Conservation (phyloP, 805 yeast species). For the Candida ulmi region DNA sequence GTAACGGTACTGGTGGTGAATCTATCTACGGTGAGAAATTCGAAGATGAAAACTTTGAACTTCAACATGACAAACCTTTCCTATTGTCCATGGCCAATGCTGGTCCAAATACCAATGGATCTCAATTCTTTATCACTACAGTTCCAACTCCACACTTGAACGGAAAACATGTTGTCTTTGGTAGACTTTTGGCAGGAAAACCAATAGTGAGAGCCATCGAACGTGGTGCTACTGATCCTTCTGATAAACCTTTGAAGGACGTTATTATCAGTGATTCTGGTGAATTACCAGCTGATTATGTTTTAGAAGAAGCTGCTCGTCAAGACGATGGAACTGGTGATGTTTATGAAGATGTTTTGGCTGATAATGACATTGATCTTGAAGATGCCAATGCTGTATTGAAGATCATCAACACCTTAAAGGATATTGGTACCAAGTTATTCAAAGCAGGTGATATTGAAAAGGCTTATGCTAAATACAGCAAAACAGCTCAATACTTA, state of each 20-base stretch:
- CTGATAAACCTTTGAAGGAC: conserved; percentile 67
- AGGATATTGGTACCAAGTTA: conserved; percentile 71
- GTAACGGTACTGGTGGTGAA: conserved; percentile 75
- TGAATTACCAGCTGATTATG: conserved; percentile 56
- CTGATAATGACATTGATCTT: conserved; percentile 66
- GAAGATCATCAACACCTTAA: conserved; percentile 57
- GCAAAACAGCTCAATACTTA: conserved; percentile 65
- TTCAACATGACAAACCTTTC: conserved; percentile 78
- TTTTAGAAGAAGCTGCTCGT: conserved; percentile 36
- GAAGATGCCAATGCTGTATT: conserved; percentile 61
- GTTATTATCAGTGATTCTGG: conserved; percentile 80
- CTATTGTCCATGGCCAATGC: conserved; percentile 95
- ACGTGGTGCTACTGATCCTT: conserved; percentile 53
- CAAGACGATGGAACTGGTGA: conserved; percentile 83
- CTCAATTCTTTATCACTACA: conserved; percentile 92
- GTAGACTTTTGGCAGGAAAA: conserved; percentile 80
- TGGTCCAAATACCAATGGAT: conserved; percentile 93
- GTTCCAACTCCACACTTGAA: conserved; percentile 91
- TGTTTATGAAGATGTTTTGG: conserved; percentile 65
- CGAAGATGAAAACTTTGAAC: conserved; percentile 82
- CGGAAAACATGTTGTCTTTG: conserved; percentile 95
- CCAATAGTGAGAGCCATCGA: conserved; percentile 77
- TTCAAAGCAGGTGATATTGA: conserved; percentile 59
- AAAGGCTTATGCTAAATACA: conserved; percentile 61
- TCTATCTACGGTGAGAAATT: conserved; percentile 80